These are phyloP conservation scores for Arabidopsis arenosa DNA, from an alignment of 345 rosid species.

Conservation along the genomic window DNA sequence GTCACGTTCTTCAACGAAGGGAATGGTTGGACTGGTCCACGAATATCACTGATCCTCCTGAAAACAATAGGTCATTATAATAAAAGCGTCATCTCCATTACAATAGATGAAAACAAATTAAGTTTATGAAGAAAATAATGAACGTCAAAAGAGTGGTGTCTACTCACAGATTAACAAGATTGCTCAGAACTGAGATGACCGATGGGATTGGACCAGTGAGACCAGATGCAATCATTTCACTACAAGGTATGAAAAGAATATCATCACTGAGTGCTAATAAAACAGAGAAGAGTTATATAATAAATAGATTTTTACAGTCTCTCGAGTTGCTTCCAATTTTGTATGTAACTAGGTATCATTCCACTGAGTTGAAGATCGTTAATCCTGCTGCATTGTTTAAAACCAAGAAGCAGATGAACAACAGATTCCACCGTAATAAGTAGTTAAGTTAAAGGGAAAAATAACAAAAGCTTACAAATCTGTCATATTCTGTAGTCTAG, in stretches of 20 bases:
- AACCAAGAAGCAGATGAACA: constrained; percentile 39
- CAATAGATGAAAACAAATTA: constrained; percentile 19
- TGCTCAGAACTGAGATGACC: constrained; percentile 47
- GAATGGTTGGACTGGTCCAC: constrained; percentile 56
- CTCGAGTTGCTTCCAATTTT: constrained; percentile 53
- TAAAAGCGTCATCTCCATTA: neutral
- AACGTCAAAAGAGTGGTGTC: constrained; percentile 27
- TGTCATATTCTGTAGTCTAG: constrained; percentile 51
- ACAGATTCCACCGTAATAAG: constrained; percentile 5
- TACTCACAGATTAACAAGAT: constrained; percentile 55
- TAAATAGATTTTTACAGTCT: constrained; percentile 55
- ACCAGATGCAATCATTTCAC: constrained; percentile 70
- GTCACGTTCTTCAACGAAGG: constrained; percentile 46
- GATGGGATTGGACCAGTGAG: constrained; percentile 63
- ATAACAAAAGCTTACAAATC: constrained; percentile 54
- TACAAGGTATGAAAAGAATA: constrained; percentile 34
- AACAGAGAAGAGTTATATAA: constrained; percentile 1
- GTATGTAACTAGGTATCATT: constrained; percentile 55
- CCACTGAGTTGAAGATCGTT: constrained; percentile 68
- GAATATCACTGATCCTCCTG: constrained; percentile 69
- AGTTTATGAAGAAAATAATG: neutral
- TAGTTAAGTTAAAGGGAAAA: constrained; percentile 7
- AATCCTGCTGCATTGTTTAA: constrained; percentile 58
- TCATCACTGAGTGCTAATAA: constrained; percentile 17
- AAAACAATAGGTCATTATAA: constrained; percentile 21